Conservation (phyloP, 805 yeast species). For the Candida wancherniae region DNA sequence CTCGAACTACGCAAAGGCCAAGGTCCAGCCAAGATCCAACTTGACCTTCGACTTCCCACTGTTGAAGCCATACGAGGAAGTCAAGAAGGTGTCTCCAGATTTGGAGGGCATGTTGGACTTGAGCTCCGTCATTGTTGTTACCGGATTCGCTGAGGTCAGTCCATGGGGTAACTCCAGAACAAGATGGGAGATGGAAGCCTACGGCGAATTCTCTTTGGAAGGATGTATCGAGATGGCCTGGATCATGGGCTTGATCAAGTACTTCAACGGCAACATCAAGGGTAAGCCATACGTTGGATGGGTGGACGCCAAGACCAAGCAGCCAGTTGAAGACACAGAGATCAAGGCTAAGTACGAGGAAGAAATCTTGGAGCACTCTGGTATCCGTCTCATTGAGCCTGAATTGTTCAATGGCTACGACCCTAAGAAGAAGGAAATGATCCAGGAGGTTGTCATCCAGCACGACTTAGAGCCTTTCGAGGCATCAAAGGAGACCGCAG, state of each 20-base stretch:
- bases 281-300: conserved; percentile 93
- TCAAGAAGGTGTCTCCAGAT: conserved; percentile 64
- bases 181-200: conserved; percentile 99
- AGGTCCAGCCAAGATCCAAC: conserved; percentile 90
- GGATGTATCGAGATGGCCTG: conserved; percentile 99
- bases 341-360: conserved; percentile 89
- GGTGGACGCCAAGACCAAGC: conserved; percentile 91
- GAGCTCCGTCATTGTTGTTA: conserved; percentile 87
- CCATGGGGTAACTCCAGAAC: conserved; percentile 99
- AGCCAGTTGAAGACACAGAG: conserved; percentile 92
- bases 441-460: conserved; percentile 95
- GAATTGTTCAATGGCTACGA: conserved; percentile 91
- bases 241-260: conserved; percentile 97
- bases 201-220: conserved; percentile 91
- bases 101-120: conserved; percentile 89
- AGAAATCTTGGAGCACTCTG: conserved; percentile 84
- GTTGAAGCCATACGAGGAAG: conserved; percentile 69
- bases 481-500: conserved; percentile 91
- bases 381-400: conserved; percentile 95
- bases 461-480: conserved; percentile 96
- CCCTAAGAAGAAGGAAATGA: conserved; percentile 86
- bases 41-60: conserved; percentile 91
- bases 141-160: conserved; percentile 98
- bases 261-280: conserved; percentile 86
- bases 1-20: conserved; percentile 71